A percentile compares a stretch with the other conserved stretches of the same genome.
These are phyloP conservation scores for Cladosporium sp. DNA, from an alignment of 2,329 filamentous ascomycete species.

Conservation along the genomic window DNA sequence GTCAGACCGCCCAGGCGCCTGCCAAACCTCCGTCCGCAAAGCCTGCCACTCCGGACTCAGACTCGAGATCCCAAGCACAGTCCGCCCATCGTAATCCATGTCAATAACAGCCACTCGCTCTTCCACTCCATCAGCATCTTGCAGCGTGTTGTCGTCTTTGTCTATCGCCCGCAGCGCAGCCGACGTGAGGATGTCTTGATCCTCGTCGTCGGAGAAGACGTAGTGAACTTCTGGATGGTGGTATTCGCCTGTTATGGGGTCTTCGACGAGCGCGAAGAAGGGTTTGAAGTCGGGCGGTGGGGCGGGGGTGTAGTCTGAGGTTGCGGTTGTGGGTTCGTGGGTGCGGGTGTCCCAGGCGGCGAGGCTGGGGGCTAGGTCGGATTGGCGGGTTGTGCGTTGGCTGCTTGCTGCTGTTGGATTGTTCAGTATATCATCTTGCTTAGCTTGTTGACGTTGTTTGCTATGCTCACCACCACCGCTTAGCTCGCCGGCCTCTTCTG, in stretches of 20 bases:
- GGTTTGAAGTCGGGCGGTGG: constrained; percentile 61
- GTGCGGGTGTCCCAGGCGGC: constrained; percentile 18
- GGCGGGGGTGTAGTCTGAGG: not conserved
- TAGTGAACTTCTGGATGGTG: constrained; percentile 88
- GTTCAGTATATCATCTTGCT: not conserved
- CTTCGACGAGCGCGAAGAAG: constrained; percentile 83
- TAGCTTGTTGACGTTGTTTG: not conserved
- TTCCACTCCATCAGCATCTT: constrained; percentile 26
- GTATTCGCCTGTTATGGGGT: constrained; percentile 69
- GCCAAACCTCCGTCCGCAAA: constrained; percentile 52
- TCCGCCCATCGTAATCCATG: constrained; percentile 46
- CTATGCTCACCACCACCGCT: constrained; percentile 16
- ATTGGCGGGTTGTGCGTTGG: constrained; percentile 15
- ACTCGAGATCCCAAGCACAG: constrained; percentile 68
- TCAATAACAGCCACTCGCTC: constrained; percentile 62
- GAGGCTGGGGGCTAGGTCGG: constrained; percentile 14
- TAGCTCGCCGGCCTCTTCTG: constrained; percentile 12
- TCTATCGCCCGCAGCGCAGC: constrained; percentile 60
- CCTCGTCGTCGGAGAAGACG: constrained; percentile 90
- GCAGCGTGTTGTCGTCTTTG: constrained; percentile 38
- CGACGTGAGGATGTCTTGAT: constrained; percentile 62
- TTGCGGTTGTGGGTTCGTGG: not conserved
- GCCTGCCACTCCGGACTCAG: constrained; percentile 74
- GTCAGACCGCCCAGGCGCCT: constrained; percentile 60
- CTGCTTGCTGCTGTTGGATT: not conserved